Evolutionary conservation across 768 basidiomycete genomes (phyloP).

Genomic region (Boletus rufocinnamomeus): DNA sequence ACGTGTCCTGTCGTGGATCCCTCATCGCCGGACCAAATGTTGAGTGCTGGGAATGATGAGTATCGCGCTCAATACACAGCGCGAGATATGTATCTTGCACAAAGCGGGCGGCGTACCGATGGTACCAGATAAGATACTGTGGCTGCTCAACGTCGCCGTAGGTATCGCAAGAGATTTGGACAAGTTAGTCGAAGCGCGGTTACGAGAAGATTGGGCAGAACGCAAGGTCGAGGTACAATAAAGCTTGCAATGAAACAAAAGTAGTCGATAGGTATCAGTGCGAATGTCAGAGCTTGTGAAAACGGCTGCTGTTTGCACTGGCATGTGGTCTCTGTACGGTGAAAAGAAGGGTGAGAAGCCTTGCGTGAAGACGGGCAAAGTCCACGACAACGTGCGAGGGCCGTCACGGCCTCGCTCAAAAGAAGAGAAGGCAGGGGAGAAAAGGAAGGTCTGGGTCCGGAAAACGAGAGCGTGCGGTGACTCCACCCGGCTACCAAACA

Average conservation of each 20-base stretch:
- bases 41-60: conserved; percentile 69
- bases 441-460: too few species aligned
- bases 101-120: conserved; percentile 91
- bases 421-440: too few species aligned
- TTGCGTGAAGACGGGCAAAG: too few species aligned
- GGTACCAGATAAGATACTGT: conserved; percentile 68
- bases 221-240: conserved; percentile 60
- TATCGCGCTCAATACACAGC: conserved; percentile 87
- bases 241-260: neutral
- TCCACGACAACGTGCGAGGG: too few species aligned
- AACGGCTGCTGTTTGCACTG: neutral
- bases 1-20: conserved; percentile 76
- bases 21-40: conserved; percentile 71
- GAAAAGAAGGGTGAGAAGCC: too few species aligned
- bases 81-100: conserved; percentile 89
- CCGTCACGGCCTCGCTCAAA: too few species aligned
- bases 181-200: conserved; percentile 59
- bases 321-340: too few species aligned
- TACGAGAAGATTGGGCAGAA: conserved; percentile 69
- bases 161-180: conserved; percentile 70
- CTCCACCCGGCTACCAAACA: conserved; percentile 24
- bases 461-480: too few species aligned
- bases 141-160: conserved; percentile 70
- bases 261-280: neutral
- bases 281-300: neutral